Conservation (phyloP, 2,329 filamentous ascomycete genomes). For the Fusarium albidum region DNA sequence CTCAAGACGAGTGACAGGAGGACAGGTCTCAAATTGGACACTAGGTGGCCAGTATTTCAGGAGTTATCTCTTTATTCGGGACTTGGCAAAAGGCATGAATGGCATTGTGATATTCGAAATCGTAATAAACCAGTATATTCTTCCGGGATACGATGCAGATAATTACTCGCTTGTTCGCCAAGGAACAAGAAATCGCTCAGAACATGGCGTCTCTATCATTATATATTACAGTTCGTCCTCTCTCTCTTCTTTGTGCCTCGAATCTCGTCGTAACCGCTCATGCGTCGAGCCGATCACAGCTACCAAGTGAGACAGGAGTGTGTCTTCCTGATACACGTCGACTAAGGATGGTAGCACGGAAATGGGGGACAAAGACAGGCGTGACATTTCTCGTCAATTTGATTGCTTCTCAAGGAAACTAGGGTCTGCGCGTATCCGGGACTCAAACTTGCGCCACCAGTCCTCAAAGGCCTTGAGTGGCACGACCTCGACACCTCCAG, state of each 20-base stretch:
- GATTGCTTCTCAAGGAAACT: slow-evolving; percentile 79
- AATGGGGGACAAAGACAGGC: too few relatives aligned
- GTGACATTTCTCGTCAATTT: slow-evolving; percentile 21
- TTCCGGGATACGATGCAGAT: neutral
- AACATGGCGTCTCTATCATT: slow-evolving; percentile 10
- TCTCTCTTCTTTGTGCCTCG: neutral
- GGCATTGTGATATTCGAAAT: too few relatives aligned
- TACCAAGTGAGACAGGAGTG: neutral
- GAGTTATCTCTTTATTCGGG: neutral
- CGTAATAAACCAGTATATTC: neutral
- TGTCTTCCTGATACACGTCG: too few relatives aligned
- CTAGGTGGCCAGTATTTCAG: neutral
- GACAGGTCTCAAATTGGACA: slow-evolving; percentile 7
- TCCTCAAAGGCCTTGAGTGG: slow-evolving; percentile 95
- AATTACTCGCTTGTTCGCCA: slow-evolving; percentile 3
- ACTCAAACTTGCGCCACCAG: slow-evolving; percentile 98
- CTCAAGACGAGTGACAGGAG: neutral
- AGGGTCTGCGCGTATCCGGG: slow-evolving; percentile 83
- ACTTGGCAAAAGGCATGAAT: neutral
- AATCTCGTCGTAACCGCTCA: too few relatives aligned
- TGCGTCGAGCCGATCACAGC: neutral
- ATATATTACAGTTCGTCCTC: too few relatives aligned
- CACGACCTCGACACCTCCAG: slow-evolving; percentile 80
- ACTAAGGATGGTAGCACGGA: neutral
- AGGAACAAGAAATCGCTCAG: slow-evolving; percentile 18